Evolutionary conservation across 192 early-diverging fungal species (phyloP).

Genomic region (Lunasporangiospora selenospora): DNA sequence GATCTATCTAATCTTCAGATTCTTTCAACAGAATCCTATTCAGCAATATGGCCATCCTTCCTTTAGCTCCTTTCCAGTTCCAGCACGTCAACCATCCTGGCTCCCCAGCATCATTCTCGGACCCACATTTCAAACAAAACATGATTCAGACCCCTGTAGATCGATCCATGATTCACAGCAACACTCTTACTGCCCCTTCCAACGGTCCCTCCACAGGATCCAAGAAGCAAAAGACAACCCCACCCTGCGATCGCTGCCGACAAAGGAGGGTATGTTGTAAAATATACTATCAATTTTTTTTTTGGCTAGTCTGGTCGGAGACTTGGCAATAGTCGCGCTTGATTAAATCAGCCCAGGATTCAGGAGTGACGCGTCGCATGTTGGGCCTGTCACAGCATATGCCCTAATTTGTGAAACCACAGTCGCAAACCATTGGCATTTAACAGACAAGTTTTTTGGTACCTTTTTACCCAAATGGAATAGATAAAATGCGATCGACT

Average conservation of each 20-base stretch:
- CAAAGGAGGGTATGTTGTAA: slow-evolving; percentile 43
- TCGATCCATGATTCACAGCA: neutral
- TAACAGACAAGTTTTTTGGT: too few species aligned
- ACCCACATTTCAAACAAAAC: slow-evolving; percentile 7
- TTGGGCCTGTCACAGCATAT: too few species aligned
- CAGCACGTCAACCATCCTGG: slow-evolving; percentile 20
- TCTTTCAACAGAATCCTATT: neutral
- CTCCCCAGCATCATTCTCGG: neutral
- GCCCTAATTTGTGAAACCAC: too few species aligned
- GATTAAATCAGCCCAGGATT: too few species aligned
- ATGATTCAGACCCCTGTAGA: neutral
- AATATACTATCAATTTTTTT: too few species aligned
- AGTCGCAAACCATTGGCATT: neutral
- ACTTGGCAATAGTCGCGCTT: too few species aligned
- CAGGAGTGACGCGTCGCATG: too few species aligned
- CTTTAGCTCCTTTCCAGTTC: slow-evolving; percentile 23
- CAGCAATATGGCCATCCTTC: slow-evolving; percentile 12
- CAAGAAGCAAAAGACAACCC: slow-evolving; percentile 40
- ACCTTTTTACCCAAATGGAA: too few species aligned
- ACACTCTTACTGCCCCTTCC: too few species aligned
- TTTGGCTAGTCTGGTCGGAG: too few species aligned
- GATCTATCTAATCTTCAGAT: neutral
- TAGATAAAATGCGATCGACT: slow-evolving; percentile 45
- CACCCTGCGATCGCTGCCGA: slow-evolving; percentile 42
- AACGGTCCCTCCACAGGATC: slow-evolving; percentile 3